Conservation (phyloP, 2,329 filamentous ascomycete genomes). For the Akanthomyces dipterigenus region DNA sequence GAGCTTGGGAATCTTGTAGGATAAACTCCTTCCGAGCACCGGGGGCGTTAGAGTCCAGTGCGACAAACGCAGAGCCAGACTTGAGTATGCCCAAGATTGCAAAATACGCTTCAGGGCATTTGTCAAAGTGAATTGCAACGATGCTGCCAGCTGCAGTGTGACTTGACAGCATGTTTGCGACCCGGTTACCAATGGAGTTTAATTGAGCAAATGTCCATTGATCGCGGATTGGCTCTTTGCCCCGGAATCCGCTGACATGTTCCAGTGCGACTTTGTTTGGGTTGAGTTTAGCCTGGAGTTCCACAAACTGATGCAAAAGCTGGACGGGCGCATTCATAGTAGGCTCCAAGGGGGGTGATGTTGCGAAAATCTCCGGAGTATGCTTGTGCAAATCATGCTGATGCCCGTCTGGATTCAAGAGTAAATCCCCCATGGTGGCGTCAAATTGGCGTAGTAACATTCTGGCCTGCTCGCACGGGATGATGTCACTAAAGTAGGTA, state of each 20-base stretch:
- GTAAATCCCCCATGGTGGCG: conserved; percentile 51
- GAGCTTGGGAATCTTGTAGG: conserved; percentile 62
- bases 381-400: conserved; percentile 31
- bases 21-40: conserved; percentile 71
- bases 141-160: conserved; percentile 51
- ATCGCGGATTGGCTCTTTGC: conserved; percentile 36
- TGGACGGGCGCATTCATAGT: conserved; percentile 50
- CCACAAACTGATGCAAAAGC: conserved; percentile 74
- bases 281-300: conserved; percentile 46
- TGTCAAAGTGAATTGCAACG: conserved; percentile 74
- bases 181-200: conserved; percentile 61
- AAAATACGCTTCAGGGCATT: conserved; percentile 78
- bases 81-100: conserved; percentile 77
- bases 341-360: conserved; percentile 53
- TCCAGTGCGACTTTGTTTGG: conserved; percentile 66
- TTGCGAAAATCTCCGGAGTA: conserved; percentile 48
- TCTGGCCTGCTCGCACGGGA: conserved; percentile 62
- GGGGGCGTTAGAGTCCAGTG: conserved; percentile 70
- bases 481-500: conserved; percentile 55
- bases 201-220: conserved; percentile 72
- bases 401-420: conserved; percentile 39
- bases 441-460: conserved; percentile 69
- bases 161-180: conserved; percentile 57
- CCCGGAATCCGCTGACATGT: conserved; percentile 57
- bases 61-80: conserved; percentile 73